Conservation (phyloP, 805 yeast species). For the Schwanniomyces polymorphus region DNA sequence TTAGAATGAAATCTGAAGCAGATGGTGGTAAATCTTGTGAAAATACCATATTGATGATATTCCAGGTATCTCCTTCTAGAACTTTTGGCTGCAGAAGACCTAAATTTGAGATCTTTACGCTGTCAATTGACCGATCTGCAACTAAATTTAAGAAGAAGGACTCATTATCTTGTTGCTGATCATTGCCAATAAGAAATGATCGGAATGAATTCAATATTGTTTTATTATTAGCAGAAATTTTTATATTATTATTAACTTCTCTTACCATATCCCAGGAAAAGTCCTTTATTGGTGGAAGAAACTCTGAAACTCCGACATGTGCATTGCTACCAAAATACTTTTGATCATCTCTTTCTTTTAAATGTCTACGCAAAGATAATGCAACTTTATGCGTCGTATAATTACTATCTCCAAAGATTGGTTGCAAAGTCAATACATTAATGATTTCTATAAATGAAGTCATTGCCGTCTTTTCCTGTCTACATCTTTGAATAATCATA, state of each 20-base stretch:
- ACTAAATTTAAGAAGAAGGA: slow-evolving; percentile 21
- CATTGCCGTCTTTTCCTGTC: slow-evolving; percentile 26
- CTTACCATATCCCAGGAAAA: slow-evolving; percentile 35
- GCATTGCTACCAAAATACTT: slow-evolving; percentile 34
- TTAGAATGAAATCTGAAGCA: slow-evolving; percentile 35
- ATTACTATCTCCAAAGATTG: slow-evolving; percentile 23
- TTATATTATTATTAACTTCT: slow-evolving; percentile 17
- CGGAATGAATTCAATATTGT: slow-evolving; percentile 21
- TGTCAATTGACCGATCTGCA: slow-evolving; percentile 27
- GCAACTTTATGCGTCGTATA: slow-evolving; percentile 29
- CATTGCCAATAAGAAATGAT: slow-evolving; percentile 15
- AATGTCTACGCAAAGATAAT: slow-evolving; percentile 31
- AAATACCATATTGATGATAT: slow-evolving; percentile 29
- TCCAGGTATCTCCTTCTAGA: slow-evolving; percentile 17
- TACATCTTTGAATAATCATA: slow-evolving; percentile 25
- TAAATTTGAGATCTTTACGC: slow-evolving; percentile 36
- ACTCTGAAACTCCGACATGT: slow-evolving; percentile 29
- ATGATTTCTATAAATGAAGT: slow-evolving; percentile 30
- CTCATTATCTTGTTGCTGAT: slow-evolving; percentile 13
- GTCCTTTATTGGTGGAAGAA: slow-evolving; percentile 26
- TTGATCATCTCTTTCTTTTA: slow-evolving; percentile 14
- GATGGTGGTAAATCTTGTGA: slow-evolving; percentile 36
- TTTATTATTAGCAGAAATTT: slow-evolving; percentile 16
- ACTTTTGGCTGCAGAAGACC: slow-evolving; percentile 28
- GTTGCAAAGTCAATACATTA: slow-evolving; percentile 26